phyloP scores from a whole-genome alignment of 306 rosid genomes.

The Trifolium subterraneum region DNA sequence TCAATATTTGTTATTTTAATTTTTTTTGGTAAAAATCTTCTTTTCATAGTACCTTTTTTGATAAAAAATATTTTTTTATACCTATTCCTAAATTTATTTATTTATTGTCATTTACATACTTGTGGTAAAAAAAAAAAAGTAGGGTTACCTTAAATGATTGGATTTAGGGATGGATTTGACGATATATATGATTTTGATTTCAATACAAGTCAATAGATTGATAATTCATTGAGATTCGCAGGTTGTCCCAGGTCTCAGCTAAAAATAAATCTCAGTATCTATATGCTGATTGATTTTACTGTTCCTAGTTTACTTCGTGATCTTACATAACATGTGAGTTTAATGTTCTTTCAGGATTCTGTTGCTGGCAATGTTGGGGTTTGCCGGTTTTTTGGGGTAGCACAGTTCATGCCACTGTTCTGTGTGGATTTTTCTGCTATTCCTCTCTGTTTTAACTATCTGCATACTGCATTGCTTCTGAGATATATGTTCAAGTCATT shows the following conservation, averaged over 20 bases:
- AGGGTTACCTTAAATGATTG: not conserved
- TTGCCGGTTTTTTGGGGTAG: conserved; percentile 62
- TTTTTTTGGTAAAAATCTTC: conserved; percentile 7
- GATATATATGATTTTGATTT: conserved; percentile 10
- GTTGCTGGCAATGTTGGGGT: conserved; percentile 46
- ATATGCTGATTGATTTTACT: not conserved
- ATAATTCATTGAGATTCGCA: not conserved
- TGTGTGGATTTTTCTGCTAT: conserved; percentile 74
- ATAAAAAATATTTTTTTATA: not conserved
- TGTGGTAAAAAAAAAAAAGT: not conserved
- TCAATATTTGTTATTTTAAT: not conserved
- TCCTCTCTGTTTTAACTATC: conserved; percentile 62
- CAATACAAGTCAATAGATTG: not conserved
- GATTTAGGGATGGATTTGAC: not conserved
- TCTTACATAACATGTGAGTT: not conserved
- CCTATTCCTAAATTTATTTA: not conserved
- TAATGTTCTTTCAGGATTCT: conserved; percentile 60
- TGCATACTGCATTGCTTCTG: conserved; percentile 51
- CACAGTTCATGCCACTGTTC: conserved; percentile 55
- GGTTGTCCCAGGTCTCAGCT: not conserved
- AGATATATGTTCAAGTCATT: conserved; percentile 45
- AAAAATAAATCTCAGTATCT: not conserved
- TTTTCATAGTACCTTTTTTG: not conserved
- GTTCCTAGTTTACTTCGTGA: not conserved
- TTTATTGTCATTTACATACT: not conserved